phyloP scores from a whole-genome alignment of 306 rosid species.

The Vigna unguiculata region DNA sequence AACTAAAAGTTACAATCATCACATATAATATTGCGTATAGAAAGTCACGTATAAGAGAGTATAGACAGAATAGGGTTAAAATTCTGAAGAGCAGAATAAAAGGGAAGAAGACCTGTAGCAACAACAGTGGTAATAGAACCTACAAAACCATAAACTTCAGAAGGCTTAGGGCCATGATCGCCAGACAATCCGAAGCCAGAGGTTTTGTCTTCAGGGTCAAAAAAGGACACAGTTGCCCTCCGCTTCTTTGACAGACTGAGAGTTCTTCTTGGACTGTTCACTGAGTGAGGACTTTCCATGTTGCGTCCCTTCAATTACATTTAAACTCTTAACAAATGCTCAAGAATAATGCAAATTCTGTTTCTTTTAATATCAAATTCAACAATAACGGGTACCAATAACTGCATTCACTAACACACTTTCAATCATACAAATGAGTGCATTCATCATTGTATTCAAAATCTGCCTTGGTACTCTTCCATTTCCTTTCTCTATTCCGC shows the following conservation, averaged over 20 bases:
- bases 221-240: constrained; percentile 59
- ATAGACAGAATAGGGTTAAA: constrained; percentile 3
- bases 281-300: constrained; percentile 83
- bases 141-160: constrained; percentile 91
- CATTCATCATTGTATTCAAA: background rate
- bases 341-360: background rate
- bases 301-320: constrained; percentile 26
- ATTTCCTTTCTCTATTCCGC: too few species aligned
- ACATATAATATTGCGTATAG: background rate
- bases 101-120: constrained; percentile 64
- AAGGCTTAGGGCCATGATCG: constrained; percentile 86
- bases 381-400: background rate
- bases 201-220: constrained; percentile 57
- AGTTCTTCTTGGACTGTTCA: constrained; percentile 84
- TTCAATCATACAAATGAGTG: background rate
- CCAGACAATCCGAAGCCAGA: constrained; percentile 68
- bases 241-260: constrained; percentile 70
- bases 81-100: constrained; percentile 6
- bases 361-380: constrained; percentile 15
- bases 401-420: background rate
- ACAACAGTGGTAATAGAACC: constrained; percentile 86
- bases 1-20: constrained; percentile 30
- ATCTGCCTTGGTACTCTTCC: too few species aligned
- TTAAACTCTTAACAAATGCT: constrained; percentile 7
- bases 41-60: constrained; percentile 24